These are phyloP conservation scores for Cryphonectria radicalis DNA, from an alignment of 2,329 filamentous ascomycete genomes.

Conservation along the genomic window DNA sequence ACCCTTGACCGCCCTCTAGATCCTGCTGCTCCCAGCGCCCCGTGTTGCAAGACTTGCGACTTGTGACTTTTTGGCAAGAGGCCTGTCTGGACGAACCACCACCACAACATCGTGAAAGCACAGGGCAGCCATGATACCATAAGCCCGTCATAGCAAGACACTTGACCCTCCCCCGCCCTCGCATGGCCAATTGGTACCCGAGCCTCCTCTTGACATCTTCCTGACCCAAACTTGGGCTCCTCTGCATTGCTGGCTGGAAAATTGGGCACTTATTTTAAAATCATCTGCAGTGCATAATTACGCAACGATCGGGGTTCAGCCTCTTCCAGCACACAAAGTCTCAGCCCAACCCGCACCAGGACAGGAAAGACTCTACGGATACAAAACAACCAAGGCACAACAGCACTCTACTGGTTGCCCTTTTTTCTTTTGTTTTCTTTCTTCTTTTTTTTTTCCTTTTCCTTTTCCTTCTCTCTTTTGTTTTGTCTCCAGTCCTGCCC, in stretches of 20 bases:
- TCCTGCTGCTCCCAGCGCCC: not conserved
- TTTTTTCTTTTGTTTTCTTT: not conserved
- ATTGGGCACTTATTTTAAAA: not conserved
- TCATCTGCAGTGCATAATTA: not conserved
- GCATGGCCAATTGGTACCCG: conserved; percentile 2
- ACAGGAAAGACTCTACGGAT: not conserved
- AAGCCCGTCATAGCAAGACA: conserved; percentile 3
- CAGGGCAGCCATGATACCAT: conserved; percentile 22
- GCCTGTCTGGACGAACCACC: not conserved
- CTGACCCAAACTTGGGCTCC: not conserved
- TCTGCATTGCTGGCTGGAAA: not conserved
- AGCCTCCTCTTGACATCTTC: not conserved
- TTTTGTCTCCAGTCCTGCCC: not conserved
- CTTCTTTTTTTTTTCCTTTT: not conserved
- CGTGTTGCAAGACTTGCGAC: not conserved
- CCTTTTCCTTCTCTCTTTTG: not conserved
- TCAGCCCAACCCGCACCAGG: conserved; percentile 1
- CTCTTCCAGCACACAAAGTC: not conserved
- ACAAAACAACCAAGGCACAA: conserved; percentile 4
- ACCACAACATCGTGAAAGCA: conserved; percentile 8
- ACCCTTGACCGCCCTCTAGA: conserved; percentile 21
- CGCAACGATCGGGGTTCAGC: not conserved
- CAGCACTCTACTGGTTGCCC: not conserved
- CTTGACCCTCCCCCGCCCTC: not conserved
- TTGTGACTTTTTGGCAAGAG: not conserved